Evolutionary conservation across 1,139 yeast genomes (phyloP), one percentile per base, ranked within the genome.

Genomic region (Protomyces gravidus): DNA sequence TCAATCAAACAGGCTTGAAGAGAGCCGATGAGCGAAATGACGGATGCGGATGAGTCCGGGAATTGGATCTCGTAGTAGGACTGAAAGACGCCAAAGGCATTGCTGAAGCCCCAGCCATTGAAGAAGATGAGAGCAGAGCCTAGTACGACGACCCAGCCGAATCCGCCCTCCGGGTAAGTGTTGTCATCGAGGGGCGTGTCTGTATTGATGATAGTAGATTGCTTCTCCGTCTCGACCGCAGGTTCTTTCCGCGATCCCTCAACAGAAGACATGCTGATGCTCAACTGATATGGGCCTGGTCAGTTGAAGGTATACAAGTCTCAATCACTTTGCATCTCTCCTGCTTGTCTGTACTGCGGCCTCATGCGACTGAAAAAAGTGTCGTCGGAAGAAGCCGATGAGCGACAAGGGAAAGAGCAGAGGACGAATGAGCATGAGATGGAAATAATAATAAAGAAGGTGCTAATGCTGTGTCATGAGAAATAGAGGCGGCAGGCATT

Each of bases 1-100:
- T 80, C 77, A 65, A 83, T 73, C n/a, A 82, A 73, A 60, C 83
- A 81, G 49, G 78, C 73, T 64, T 78, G 81, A 17, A 83, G 70
- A 1, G 86, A 78, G 63, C 84, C 84, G 27, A 84, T 79, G 89
- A 89, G 84, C 2, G 86, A 81, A 2, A 82, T 76, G 5, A 77
- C 73, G 3, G 81, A 72, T 1, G 78, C 72, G 2, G 78, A 67
- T 1, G 72, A 70, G 42, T 73, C 68, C 49, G 83, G 72, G 60
- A 81, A 80, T 61, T 79, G 75, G 2, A 70, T 67, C 3, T 79
- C 68, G 23, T 83, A 77, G 66, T 83, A 83, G 2, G 82, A 76
- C 67, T 84, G 85, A 60, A 82, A 80, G 1, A 83, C 47, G 27
- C 65, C 65, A 42, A 50, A 59, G 17, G 63, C 60, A 60, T 63